phyloP scores from a whole-genome alignment of 148 eudicot genomes.

The Polygonum aviculare region DNA sequence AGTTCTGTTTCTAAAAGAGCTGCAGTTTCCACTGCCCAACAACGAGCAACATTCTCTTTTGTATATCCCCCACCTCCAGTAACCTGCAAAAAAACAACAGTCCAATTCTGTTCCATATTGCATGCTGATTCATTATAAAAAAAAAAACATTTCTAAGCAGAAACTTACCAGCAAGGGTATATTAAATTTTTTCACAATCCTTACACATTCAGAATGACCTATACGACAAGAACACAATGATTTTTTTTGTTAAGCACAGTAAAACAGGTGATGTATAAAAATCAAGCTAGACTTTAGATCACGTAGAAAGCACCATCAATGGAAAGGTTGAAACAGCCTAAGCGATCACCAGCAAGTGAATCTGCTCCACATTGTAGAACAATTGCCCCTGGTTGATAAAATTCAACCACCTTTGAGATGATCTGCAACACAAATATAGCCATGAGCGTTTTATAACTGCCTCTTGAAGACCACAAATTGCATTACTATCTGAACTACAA shows the following conservation, averaged over 20 bases:
- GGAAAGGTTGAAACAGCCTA: constrained; percentile 98
- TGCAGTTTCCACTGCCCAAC: constrained; percentile 98
- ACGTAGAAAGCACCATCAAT: constrained; percentile 69
- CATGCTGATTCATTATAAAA: neutral
- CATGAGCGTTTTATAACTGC: neutral
- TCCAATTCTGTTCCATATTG: constrained; percentile 6
- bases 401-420: constrained; percentile 86
- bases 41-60: constrained; percentile 97
- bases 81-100: constrained; percentile 42
- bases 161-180: constrained; percentile 79
- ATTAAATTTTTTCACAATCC: constrained; percentile 87
- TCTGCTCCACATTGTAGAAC: constrained; percentile 99
- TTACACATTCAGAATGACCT: constrained; percentile 99
- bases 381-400: constrained; percentile 83
- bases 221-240: constrained; percentile 17
- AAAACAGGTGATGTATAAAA: constrained; percentile 13
- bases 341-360: constrained; percentile 97
- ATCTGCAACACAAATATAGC: constrained; percentile 33
- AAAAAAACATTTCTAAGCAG: neutral
- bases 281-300: neutral
- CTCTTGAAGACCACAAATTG: neutral
- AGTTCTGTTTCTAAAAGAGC: constrained; percentile 80
- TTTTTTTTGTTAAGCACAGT: neutral
- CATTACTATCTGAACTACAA: neutral
- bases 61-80: constrained; percentile 99